Evolutionary conservation across 805 yeast species (phyloP), one percentile per base, ranked within the genome.

Genomic region (Starmerella stellata): DNA sequence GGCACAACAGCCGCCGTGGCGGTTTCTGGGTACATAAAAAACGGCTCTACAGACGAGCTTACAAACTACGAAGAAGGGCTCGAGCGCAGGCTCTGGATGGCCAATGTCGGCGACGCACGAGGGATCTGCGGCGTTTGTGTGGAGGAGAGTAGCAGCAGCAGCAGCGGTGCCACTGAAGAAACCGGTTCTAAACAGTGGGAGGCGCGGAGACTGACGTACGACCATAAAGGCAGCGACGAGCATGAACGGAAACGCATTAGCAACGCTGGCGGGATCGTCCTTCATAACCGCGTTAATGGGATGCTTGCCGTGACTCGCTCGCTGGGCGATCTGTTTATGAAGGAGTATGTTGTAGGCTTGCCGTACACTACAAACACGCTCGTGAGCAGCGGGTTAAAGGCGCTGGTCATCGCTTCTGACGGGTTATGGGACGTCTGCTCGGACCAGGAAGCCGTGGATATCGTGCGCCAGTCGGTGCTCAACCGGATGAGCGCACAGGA

Each of bases 1-100:
- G 98, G 98, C 0, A 75, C 92, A 50, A 90, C 98, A 0, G 96
- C 95, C 0, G 95, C 92, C 0, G 95, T 85, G 8, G 94, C 95
- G 2, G 70, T 90, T 1, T 56, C 82, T 41, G 65, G 93, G 40
- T 82, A 93, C 93, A 95, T 87, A 53, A 45, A 13, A 5, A 15
- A 29, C 19, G 32, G 32, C 16, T 5, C 19, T 5, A n/a, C n/a
- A n/a, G n/a, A n/a, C n/a, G n/a, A n/a, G n/a, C 19, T 29, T 9
- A 8, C 9, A 5, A 13, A 5, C 8, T 29, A 7, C 19, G 19
- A 29, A 13, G 8, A 5, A 13, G 32, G 32, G 8, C 19, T 29
- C 16, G 32, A 29, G 19, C 32, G 32, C 9, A 8, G 14, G 9
- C 19, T 29, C 9, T 29, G 63, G n/a, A 21, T n/a, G 25, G 19